phyloP scores from a whole-genome alignment of 345 rosid genomes.

The Eucalyptus microcorys region DNA sequence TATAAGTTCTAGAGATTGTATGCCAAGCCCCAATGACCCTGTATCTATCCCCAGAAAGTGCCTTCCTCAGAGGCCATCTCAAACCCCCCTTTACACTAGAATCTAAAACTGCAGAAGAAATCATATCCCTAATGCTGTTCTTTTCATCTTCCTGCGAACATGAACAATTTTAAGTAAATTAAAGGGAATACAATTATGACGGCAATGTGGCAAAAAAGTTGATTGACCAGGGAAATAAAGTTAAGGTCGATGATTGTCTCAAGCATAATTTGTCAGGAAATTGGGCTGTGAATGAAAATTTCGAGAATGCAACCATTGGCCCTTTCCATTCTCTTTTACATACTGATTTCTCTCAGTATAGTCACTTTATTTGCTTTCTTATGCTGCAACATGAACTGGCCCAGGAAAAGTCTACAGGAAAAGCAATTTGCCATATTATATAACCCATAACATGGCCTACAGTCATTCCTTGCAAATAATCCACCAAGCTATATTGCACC shows the following conservation, averaged over 20 bases:
- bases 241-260: background rate
- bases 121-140: constrained; percentile 23
- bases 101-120: constrained; percentile 45
- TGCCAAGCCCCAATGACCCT: constrained; percentile 37
- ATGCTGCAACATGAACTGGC: background rate
- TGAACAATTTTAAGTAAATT: background rate
- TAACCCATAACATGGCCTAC: background rate
- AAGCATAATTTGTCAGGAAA: background rate
- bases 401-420: background rate
- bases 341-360: background rate
- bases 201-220: background rate
- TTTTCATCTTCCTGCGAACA: constrained; percentile 45
- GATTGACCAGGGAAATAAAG: background rate
- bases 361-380: background rate
- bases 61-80: constrained; percentile 47
- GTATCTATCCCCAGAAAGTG: constrained; percentile 27
- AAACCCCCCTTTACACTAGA: constrained; percentile 57
- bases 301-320: background rate
- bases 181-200: background rate
- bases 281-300: background rate
- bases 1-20: constrained; percentile 18
- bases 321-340: background rate
- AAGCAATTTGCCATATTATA: background rate
- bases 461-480: background rate
- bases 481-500: background rate